Evolutionary conservation across 2,329 filamentous ascomycete genomes (phyloP), one percentile per base, ranked within the genome.

Genomic region (Diaporthe nobilis): DNA sequence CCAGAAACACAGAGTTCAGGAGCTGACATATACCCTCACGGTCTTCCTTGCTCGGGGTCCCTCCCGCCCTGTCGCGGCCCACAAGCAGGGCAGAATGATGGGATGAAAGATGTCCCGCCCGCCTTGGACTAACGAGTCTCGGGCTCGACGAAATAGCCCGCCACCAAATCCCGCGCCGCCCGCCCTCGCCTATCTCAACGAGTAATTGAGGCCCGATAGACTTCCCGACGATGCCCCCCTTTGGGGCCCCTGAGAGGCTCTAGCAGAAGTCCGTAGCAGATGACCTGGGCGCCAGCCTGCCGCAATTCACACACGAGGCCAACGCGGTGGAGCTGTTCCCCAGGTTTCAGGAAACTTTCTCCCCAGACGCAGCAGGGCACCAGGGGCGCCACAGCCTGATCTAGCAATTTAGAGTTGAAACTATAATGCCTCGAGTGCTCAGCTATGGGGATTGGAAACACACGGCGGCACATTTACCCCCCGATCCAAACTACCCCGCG

Each of bases 31-130:
- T 47, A 13, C 34, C 17, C 25, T 47, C 39, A 2, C 22, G 20
- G 9, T 39, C 37, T 42, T 25, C 39, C 39, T 72, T 37, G 25
- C 12, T n/a, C 42, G 10, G 20, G 39, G 22, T 28, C 60, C 15
- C 31, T 39, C 31, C 15, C 31, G 42, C 44, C 3, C 28, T 53
- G 42, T 39, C 34, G 2, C 71, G 28, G n/a, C 31, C 47, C 57
- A 39, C 44, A 31, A 12, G 4, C 8, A 34, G 13, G 60, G 55
- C 71, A 53, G 34, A 7, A 39, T 51, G 7, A n/a, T 73, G 71
- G 71, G 71, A 51, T 42, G 71, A 73, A 73, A 53, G 57, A 63
- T 73, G 57, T 55, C 71, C 71, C 71, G 71, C 71, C 28, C 42
- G 22, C 34, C 15, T 51, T 31, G 65, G n/a, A 28, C 65, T 55